These are phyloP conservation scores for Skeletonema costatum DNA, from an alignment of 108 stramenopile species.

Conservation along the genomic window DNA sequence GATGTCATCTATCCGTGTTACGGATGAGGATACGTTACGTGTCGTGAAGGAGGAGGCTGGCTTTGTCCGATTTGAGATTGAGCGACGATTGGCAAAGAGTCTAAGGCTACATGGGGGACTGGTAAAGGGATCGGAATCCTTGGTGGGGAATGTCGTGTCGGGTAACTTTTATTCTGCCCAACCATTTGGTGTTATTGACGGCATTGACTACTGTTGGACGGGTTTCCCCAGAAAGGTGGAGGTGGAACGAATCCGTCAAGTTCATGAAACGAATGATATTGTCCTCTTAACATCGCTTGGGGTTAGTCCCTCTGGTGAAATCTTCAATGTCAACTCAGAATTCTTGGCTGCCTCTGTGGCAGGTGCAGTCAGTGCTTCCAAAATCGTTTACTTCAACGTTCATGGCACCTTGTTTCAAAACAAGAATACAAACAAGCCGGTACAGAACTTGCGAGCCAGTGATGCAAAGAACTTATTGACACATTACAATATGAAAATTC, in stretches of 20 bases:
- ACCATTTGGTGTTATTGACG: constrained; percentile 86
- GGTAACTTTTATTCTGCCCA: constrained; percentile 90
- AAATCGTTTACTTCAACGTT: constrained; percentile 89
- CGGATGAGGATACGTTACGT: constrained; percentile 79
- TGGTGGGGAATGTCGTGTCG: constrained; percentile 82
- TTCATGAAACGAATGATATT: constrained; percentile 86
- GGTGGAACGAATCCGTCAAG: constrained; percentile 79
- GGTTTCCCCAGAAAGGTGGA: constrained; percentile 92
- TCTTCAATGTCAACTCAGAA: constrained; percentile 93
- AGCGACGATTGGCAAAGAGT: constrained; percentile 84
- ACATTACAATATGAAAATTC: constrained; percentile 59
- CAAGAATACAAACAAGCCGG: constrained; percentile 50
- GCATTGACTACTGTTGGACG: constrained; percentile 81
- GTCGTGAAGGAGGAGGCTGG: constrained; percentile 95
- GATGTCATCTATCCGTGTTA: constrained; percentile 80
- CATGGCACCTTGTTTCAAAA: constrained; percentile 62
- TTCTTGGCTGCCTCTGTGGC: constrained; percentile 80
- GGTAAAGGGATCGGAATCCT: constrained; percentile 42
- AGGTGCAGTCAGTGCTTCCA: constrained; percentile 79
- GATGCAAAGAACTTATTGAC: constrained; percentile 78
- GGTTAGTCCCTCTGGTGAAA: constrained; percentile 90
- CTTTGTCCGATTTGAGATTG: constrained; percentile 95
- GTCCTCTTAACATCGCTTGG: constrained; percentile 91
- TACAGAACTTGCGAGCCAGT: constrained; percentile 76
- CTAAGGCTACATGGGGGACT: constrained; percentile 65